Conservation (phyloP, 2,329 filamentous ascomycete genomes). For the Colletotrichum aenigma region DNA sequence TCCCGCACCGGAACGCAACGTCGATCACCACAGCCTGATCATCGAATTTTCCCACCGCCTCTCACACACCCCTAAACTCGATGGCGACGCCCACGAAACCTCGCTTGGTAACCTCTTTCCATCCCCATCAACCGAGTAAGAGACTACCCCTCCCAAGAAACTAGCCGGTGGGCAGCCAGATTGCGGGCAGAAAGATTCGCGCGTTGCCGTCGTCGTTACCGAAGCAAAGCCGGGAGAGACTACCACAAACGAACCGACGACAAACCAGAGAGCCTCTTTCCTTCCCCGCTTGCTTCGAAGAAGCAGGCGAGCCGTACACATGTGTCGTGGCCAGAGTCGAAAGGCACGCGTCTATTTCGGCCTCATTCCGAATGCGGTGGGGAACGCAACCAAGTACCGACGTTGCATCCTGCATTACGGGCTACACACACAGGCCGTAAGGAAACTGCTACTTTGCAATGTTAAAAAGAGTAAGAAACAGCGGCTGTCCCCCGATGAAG, state of each 20-base stretch:
- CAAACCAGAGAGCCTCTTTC: not conserved
- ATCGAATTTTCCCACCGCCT: not conserved
- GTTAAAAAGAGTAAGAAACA: not conserved
- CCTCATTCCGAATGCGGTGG: slow-evolving; percentile 15
- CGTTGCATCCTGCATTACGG: not conserved
- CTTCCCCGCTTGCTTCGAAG: not conserved
- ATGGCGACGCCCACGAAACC: not conserved
- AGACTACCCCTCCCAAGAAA: not conserved
- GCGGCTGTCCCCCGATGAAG: not conserved
- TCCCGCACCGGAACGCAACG: not conserved
- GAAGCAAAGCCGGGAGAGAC: not conserved
- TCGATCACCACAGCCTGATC: not conserved
- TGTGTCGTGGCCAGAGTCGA: not conserved
- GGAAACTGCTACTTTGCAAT: not conserved
- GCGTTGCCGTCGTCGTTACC: not conserved
- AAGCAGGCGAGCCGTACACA: not conserved
- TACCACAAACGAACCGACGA: not conserved
- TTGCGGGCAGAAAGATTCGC: not conserved
- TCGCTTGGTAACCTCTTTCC: not conserved
- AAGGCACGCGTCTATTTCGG: slow-evolving; percentile 2
- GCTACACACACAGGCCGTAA: not conserved
- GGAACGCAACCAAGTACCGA: slow-evolving; percentile 11
- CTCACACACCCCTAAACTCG: not conserved
- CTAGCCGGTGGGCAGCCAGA: not conserved
- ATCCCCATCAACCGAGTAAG: not conserved